Base-by-base conservation (phyloP, 176 grass and related monocot species). In the Rhipidocladum racemiflorum region DNA sequence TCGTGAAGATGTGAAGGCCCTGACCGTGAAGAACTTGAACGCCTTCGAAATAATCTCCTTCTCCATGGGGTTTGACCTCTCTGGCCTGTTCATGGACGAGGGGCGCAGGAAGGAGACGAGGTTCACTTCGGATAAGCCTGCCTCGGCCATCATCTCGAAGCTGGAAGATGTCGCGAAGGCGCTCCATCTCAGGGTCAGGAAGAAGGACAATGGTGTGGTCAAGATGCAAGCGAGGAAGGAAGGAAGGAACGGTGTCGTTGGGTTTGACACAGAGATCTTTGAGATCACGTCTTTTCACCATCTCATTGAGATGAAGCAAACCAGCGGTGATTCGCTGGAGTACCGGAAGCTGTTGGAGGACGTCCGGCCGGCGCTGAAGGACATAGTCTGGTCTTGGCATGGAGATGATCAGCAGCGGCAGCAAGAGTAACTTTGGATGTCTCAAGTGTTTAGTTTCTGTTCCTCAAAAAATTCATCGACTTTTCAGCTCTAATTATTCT, bases 41-140 rank as follows among this genome's bases (percentile, higher is more conserved):
- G 94, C 94, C 42, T 97, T 97, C 13, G 89, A 92, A 68, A 94
- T 97, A 48, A 97, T 97, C 65, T 90, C 91, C 27, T 82, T 91
- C 82, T 94, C 94, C 25, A 56, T 61, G 14, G 91, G 89, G 36
- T 92, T 97, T 48, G 89, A 94, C 67, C 73, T 97, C 0, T 97
- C 94, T 6, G 87, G 87, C 25, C 75, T 97, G 5, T 94, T 97
- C 83, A 72, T 87, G 25, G 79, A 77, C 54, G 82, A 74, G 34
- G 85, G 80, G 3, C 48, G 62, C 56, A 97, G 34, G 57, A 94
- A 89, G 61, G 91, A 92, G 66, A 62, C 73, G 53, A 81, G 89
- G 45, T 97, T 97, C 79, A 94, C 94, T 70, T 94, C 89, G 68
- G 84, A 88, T 17, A 85, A 94, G 70, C 76, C 91, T n/a, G 85